Evolutionary conservation across 1,284 basidiomycete genomes (phyloP).

Genomic region (Sphagnurus paluster): DNA sequence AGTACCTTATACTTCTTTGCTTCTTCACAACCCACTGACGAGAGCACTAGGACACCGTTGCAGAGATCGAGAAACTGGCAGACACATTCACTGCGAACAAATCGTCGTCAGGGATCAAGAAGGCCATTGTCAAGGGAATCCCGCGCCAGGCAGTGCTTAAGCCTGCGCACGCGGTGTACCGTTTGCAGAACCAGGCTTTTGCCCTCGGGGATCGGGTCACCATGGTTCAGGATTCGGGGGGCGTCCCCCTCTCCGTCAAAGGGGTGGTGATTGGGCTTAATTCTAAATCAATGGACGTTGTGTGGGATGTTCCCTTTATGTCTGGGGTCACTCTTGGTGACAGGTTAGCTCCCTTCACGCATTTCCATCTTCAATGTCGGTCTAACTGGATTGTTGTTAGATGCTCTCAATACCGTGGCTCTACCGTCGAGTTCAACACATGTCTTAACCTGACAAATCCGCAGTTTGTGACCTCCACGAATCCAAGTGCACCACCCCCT

Average conservation of each 20-base stretch:
- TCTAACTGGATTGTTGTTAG: slow-evolving; percentile 38
- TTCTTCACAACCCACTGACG: slow-evolving; percentile 1
- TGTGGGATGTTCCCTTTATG: slow-evolving; percentile 97
- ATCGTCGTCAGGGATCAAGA: slow-evolving; percentile 71
- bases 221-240: slow-evolving; percentile 95
- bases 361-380: slow-evolving; percentile 4
- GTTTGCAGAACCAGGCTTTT: slow-evolving; percentile 91
- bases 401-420: slow-evolving; percentile 89
- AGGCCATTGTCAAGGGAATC: slow-evolving; percentile 87
- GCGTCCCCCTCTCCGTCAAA: slow-evolving; percentile 88
- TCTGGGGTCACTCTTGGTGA: slow-evolving; percentile 88
- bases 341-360: slow-evolving; percentile 47
- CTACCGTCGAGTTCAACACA: slow-evolving; percentile 79
- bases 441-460: slow-evolving; percentile 85
- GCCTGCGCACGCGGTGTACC: slow-evolving; percentile 87
- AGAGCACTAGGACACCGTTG: slow-evolving; percentile 64
- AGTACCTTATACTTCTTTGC: slow-evolving; percentile 38
- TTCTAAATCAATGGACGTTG: slow-evolving; percentile 88
- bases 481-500: slow-evolving; percentile 49
- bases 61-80: slow-evolving; percentile 75
- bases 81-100: slow-evolving; percentile 66
- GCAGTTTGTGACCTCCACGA: slow-evolving; percentile 77
- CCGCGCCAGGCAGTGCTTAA: slow-evolving; percentile 95
- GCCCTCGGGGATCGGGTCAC: slow-evolving; percentile 92
- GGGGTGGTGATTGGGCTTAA: slow-evolving; percentile 93